These are phyloP conservation scores for Trametes pubescens DNA, from an alignment of 1,284 basidiomycete species.

Conservation along the genomic window DNA sequence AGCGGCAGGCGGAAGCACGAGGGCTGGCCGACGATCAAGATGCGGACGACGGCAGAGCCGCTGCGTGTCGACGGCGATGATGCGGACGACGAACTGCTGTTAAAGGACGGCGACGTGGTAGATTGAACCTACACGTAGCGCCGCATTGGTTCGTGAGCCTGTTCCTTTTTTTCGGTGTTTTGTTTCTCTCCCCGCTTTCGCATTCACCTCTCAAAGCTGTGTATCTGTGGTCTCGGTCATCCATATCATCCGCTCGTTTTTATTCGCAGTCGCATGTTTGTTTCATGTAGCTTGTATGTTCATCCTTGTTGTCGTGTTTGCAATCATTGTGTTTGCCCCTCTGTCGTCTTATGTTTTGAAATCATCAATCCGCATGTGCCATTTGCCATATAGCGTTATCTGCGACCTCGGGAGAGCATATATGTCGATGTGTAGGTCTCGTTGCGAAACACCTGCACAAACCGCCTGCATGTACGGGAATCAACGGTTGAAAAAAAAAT, in stretches of 20 bases:
- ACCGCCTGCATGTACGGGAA: no score
- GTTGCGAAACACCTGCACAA: no score
- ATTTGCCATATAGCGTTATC: neutral
- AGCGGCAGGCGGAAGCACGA: conserved; percentile 28
- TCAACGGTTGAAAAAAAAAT: no score
- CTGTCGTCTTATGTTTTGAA: neutral
- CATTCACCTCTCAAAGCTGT: neutral
- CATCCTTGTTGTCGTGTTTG: neutral
- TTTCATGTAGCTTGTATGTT: neutral
- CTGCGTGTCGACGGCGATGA: conserved; percentile 37
- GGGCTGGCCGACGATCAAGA: conserved; percentile 39
- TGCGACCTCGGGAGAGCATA: no score
- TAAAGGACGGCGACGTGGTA: conserved; percentile 40
- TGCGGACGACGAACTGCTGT: conserved; percentile 45
- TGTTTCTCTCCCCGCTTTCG: neutral
- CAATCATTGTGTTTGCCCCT: neutral
- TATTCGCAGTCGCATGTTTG: conserved; percentile 1
- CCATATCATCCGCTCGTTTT: neutral
- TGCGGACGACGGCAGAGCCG: conserved; percentile 39
- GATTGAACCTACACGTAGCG: conserved; percentile 19
- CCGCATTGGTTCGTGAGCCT: neutral
- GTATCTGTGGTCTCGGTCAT: neutral
- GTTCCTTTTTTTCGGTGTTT: neutral
- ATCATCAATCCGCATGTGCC: neutral
- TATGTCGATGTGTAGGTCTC: no score